Evolutionary conservation across 2,329 filamentous ascomycete genomes (phyloP), one percentile per base, ranked within the genome.

Genomic region (Ascochyta viciae-villosae): DNA sequence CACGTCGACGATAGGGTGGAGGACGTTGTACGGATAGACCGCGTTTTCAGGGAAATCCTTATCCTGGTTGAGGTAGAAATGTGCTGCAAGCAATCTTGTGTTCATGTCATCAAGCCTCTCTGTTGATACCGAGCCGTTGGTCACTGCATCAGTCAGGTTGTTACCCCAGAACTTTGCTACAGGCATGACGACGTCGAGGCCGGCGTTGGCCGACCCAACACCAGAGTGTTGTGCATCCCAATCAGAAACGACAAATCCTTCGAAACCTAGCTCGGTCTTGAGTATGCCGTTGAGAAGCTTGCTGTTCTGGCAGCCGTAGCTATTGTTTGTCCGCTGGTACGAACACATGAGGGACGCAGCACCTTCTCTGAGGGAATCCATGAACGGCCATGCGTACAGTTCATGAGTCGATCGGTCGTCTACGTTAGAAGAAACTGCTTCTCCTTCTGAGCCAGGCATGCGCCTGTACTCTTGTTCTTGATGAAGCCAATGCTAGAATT

Each of bases 361-460:
- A 2, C 85, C 86, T 10, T 85, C 85, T 22, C 74, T 78, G 2
- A 89, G 71, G 0, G 83, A 81, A 54, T 89, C 83, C 66, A 84
- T 81, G 56, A 89, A 90, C 0, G 87, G 87, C 80, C 84, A 89
- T 2, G 85, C 78, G 48, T 90, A 90, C n/a, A 85, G 76, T 68
- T 89, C 87, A 60, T 88, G 86, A 23, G 89, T 74, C 0, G 86
- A 86, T 52, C 83, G 81, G 65, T 89, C 87, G 55, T 89, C 87
- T 2, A 88, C 77, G 61, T 88, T 88, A 22, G 85, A 81, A 0
- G 83, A 87, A 5, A 83, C 76, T 1, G 85, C 81, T 59, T 87
- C 83, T 78, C 82, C 74, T 57, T 77, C 80, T 66, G 64, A 76
- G 69, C 63, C 75, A 4, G 66, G 64, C 16, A 50, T 46, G 54